phyloP scores from a whole-genome alignment of 2,329 filamentous ascomycete species.

The Juglanconis juglandina region DNA sequence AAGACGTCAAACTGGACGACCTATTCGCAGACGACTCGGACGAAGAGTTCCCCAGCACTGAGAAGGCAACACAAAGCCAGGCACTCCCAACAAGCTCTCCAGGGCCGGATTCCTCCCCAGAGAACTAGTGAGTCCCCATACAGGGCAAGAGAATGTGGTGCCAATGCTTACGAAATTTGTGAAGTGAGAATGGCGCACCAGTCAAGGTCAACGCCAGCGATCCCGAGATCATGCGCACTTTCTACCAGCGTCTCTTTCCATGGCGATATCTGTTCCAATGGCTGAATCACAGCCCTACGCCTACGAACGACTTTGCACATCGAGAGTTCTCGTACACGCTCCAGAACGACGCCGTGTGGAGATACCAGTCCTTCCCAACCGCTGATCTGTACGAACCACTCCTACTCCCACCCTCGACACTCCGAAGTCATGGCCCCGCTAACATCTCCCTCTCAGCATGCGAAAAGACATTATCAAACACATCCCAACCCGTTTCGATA shows the following conservation, averaged over 20 bases:
- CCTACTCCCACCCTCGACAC: not conserved
- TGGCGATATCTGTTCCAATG: conserved; percentile 95
- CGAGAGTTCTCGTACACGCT: conserved; percentile 95
- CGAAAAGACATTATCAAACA: conserved; percentile 87
- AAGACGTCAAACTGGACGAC: conserved; percentile 54
- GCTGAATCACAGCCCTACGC: conserved; percentile 89
- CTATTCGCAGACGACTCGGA: conserved; percentile 60
- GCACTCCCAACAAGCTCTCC: conserved; percentile 41
- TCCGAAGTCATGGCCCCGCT: not conserved
- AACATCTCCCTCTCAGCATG: conserved; percentile 49
- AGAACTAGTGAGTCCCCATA: not conserved
- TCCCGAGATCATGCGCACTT: conserved; percentile 82
- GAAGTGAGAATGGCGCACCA: conserved; percentile 32
- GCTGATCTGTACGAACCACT: conserved; percentile 44
- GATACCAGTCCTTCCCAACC: conserved; percentile 72
- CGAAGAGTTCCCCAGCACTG: conserved; percentile 56
- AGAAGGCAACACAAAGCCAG: conserved; percentile 27
- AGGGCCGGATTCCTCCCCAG: conserved; percentile 37
- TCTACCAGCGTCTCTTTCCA: conserved; percentile 93
- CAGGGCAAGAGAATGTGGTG: not conserved
- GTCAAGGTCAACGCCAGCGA: conserved; percentile 57
- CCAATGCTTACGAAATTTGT: conserved; percentile 17
- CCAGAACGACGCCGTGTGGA: conserved; percentile 86
- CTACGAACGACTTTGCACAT: conserved; percentile 83
- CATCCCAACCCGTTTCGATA: conserved; percentile 93